Base-by-base conservation (phyloP, 371 early-diverging fungal genomes). In the Mucor saturninus region DNA sequence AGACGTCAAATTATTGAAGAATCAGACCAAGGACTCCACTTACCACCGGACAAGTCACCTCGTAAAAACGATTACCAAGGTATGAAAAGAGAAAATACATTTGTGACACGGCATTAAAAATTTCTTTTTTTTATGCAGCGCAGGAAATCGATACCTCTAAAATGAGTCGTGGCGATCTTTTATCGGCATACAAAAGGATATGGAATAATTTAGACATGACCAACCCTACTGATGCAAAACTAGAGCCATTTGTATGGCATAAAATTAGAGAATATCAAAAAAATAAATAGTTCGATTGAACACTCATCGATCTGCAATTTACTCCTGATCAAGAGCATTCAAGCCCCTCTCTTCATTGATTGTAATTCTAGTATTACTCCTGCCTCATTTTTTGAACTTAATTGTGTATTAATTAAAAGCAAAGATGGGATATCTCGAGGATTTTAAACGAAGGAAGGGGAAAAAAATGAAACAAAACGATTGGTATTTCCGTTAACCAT, bases 231-330 rank as follows among this genome's bases (percentile, higher is more conserved):
- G 68, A 68, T 45, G 62, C 68, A 1, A 61, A 54, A 14, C 8
- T 68, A 15, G 68, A 68, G 29, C 48, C 68, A 0, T 68, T 63
- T 55, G 26, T 68, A 28, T 68, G 68, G 68, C 54, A 49, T n/a
- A 59, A 68, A 38, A 68, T 68, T 8, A 59, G 63, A 56, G 37
- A 45, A 15, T 56, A 42, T 31, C 56, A 51, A 14, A 48, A 55
- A 15, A 52, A 52, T 32, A 31, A 38, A 60, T 42, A 26, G 21
- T 21, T 21, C 21, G 21, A 21, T 21, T 21, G 21, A 21, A 21
- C 21, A 21, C 21, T 21, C 21, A 21, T 21, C 21, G 21, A 21
- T 21, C 21, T 21, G 21, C 21, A 21, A 21, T 21, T 21, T 21
- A 21, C 21, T 21, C 21, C 21, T 21, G 21, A 21, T 21, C 21